Percentiles rank a stretch among this genome's conserved stretches.
Conservation (phyloP, 2,329 filamentous ascomycete species). For the Orbilia brochopaga region DNA sequence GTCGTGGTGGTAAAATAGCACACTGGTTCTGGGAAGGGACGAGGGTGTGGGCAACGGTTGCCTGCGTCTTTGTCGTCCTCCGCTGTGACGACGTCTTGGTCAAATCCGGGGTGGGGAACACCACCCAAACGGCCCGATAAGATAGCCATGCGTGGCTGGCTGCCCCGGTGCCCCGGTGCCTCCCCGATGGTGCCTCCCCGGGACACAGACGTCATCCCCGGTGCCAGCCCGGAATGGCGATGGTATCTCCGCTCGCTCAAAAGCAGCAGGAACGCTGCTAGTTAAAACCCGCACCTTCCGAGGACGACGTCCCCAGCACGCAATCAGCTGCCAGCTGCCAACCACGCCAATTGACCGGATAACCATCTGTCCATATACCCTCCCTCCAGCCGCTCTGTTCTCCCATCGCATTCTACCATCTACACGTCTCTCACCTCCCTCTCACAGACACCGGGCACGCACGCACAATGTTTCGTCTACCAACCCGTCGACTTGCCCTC, state of each 20-base stretch:
- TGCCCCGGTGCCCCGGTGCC: too few relatives aligned
- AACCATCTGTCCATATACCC: not conserved
- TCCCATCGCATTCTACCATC: not conserved
- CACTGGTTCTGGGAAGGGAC: too few relatives aligned
- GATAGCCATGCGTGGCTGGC: constrained; percentile 14
- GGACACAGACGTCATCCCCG: constrained; percentile 26
- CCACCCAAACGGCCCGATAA: constrained; percentile 10
- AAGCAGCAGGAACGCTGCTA: not conserved
- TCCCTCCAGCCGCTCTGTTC: not conserved
- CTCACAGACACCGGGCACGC: not conserved
- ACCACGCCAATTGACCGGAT: not conserved
- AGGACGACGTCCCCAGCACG: not conserved
- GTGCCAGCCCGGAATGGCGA: constrained; percentile 7
- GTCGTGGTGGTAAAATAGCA: too few relatives aligned
- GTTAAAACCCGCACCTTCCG: constrained; percentile 37
- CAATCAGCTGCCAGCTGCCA: not conserved
- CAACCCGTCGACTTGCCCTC: constrained; percentile 35
- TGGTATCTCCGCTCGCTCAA: not conserved
- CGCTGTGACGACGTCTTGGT: constrained; percentile 2
- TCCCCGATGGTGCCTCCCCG: not conserved
- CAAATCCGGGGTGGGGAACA: not conserved
- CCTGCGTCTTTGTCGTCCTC: not conserved
- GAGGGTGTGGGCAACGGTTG: not conserved
- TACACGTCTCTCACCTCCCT: not conserved
- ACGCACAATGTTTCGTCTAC: constrained; percentile 41